Percentiles rank a stretch among this genome's conserved stretches.
phyloP scores from a whole-genome alignment of 2,329 filamentous ascomycete species.

The Harringtonia aguacate region DNA sequence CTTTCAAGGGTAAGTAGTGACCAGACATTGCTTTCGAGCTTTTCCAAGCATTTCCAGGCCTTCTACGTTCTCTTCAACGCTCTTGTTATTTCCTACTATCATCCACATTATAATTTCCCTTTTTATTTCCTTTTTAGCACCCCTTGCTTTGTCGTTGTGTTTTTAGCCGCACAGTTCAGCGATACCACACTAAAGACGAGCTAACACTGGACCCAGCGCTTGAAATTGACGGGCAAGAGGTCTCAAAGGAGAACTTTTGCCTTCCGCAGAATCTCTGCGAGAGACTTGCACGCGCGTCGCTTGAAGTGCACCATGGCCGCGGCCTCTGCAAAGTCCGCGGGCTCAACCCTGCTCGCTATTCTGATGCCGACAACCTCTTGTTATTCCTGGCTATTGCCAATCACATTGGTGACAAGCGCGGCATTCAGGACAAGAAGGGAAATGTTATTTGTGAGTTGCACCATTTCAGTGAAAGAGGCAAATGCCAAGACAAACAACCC shows the following conservation, averaged over 20 bases:
- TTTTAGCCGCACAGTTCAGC: too few relatives aligned
- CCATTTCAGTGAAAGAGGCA: not conserved
- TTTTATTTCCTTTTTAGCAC: too few relatives aligned
- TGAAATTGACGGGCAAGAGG: slow-evolving; percentile 25
- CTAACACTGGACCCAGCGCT: slow-evolving; percentile 1
- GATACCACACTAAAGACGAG: too few relatives aligned
- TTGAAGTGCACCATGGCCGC: slow-evolving; percentile 26
- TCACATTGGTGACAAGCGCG: slow-evolving; percentile 43
- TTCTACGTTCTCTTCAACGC: too few relatives aligned
- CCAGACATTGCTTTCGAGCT: too few relatives aligned
- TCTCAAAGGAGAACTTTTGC: slow-evolving; percentile 26
- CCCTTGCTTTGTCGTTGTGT: too few relatives aligned
- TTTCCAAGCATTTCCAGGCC: too few relatives aligned
- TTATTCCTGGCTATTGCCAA: slow-evolving; percentile 46
- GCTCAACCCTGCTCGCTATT: slow-evolving; percentile 34
- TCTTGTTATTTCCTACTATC: too few relatives aligned
- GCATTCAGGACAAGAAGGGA: slow-evolving; percentile 36
- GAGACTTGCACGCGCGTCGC: slow-evolving; percentile 22
- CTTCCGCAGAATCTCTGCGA: slow-evolving; percentile 23
- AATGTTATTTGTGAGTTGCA: slow-evolving; percentile 32
- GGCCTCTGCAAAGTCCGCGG: slow-evolving; percentile 47
- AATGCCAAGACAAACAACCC: too few relatives aligned
- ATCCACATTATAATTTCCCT: too few relatives aligned
- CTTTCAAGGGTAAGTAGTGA: slow-evolving; percentile 19
- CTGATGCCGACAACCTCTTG: slow-evolving; percentile 40